Base-by-base conservation (phyloP, 331 rosid species). In the Dryas integrifolia region DNA sequence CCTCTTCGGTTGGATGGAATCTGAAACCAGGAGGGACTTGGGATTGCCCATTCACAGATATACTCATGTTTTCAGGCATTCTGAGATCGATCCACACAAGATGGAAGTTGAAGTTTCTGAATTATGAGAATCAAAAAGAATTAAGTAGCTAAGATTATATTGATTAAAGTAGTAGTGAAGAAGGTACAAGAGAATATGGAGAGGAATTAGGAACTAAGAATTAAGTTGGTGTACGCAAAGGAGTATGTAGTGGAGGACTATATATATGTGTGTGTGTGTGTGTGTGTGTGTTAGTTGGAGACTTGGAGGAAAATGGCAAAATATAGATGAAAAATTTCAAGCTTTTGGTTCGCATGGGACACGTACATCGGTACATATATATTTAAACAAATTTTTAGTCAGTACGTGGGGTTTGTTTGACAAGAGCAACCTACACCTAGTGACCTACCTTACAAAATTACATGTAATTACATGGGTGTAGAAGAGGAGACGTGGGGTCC, bases 21-120 rank as follows among this genome's bases (percentile, higher is more conserved):
- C 97, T 65, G 72, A 92, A 92, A 12, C 97, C 97, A 6, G 96
- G 96, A 75, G 97, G 97, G 30, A 92, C 97, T 76, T 92, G 91
- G 67, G 97, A 92, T 67, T 92, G 96, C 52, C 96, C 97, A 78
- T 92, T 92, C 55, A 92, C 97, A 0, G 96, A 92, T 72, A 92
- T 92, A 16, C 93, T 92, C 92, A 92, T 86, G 83, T 69, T 87
- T 70, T 87, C 89, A 52, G 85, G 15, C 15, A 21, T 21, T 21
- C 35, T 30, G 3, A 30, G 35, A 30, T 30, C 3, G 35, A 30
- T 30, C 35, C 35, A 30, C 35, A 30, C 35, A 30, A 30, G 35
- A 30, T 30, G 35, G 35, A 30, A 30, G 35, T 30, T 30, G 35
- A 30, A 30, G 35, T 30, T 30, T 30, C 35, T 30, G 35, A 30